Conservation (phyloP, 2,329 filamentous ascomycete genomes). For the Aspergillus awamori region DNA sequence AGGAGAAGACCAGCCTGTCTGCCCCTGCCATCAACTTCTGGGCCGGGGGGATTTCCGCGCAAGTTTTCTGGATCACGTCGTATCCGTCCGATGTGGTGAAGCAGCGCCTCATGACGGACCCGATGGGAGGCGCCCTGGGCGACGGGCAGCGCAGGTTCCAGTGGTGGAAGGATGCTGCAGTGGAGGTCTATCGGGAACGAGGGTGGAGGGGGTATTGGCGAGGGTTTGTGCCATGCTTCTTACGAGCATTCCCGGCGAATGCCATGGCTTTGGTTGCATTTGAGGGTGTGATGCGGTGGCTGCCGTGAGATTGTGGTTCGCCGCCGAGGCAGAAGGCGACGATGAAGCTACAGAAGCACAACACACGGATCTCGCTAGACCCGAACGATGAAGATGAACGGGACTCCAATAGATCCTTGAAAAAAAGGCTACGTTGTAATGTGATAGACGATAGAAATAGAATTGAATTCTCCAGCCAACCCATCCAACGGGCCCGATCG, state of each 20-base stretch:
- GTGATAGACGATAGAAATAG: too few relatives aligned
- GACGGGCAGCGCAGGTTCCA: conserved; percentile 71
- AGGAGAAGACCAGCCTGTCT: conserved; percentile 68
- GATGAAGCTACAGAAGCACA: not conserved
- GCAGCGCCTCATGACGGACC: conserved; percentile 96
- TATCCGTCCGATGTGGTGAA: conserved; percentile 95
- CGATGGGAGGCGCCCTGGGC: conserved; percentile 69
- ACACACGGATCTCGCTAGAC: not conserved
- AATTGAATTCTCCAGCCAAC: too few relatives aligned
- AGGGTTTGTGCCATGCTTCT: conserved; percentile 89
- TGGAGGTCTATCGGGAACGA: conserved; percentile 71
- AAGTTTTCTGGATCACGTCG: conserved; percentile 90
- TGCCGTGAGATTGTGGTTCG: conserved; percentile 36
- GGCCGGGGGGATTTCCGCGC: conserved; percentile 90
- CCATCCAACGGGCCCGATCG: not conserved
- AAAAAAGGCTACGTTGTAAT: not conserved
- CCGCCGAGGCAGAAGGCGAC: not conserved
- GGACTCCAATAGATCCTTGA: conserved; percentile 12
- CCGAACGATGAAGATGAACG: not conserved
- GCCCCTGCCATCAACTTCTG: conserved; percentile 90
- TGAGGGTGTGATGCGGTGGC: conserved; percentile 79
- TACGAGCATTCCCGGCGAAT: conserved; percentile 94
- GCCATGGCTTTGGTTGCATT: conserved; percentile 91
- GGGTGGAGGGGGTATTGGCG: conserved; percentile 86
- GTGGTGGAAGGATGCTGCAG: conserved; percentile 78